A percentile compares a stretch with the other conserved stretches of the same genome.
Conservation (phyloP, 2,329 filamentous ascomycete species). For the Fusarium pseudonygamai region DNA sequence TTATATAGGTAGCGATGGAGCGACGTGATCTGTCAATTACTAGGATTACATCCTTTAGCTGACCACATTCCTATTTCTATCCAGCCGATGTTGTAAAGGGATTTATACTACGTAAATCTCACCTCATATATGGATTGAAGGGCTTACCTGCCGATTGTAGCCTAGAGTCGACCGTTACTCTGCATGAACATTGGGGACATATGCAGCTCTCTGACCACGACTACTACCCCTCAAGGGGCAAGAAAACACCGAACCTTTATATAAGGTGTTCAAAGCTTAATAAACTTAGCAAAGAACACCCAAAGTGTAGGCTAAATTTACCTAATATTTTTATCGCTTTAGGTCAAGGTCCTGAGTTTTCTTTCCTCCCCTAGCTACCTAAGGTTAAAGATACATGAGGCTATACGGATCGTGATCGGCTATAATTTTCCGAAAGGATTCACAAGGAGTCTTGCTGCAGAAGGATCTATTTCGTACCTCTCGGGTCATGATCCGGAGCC, state of each 20-base stretch:
- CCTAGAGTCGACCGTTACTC: background rate
- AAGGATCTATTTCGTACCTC: background rate
- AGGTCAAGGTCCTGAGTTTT: too few species aligned
- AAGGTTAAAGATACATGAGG: too few species aligned
- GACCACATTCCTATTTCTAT: constrained; percentile 13
- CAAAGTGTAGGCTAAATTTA: too few species aligned
- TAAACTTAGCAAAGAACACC: too few species aligned
- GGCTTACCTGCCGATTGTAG: constrained; percentile 5
- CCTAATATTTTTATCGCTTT: too few species aligned
- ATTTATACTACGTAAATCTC: background rate
- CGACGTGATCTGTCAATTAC: background rate
- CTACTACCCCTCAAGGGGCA: too few species aligned
- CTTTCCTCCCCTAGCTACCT: too few species aligned
- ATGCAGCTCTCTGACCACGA: background rate
- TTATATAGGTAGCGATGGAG: background rate
- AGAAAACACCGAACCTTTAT: too few species aligned
- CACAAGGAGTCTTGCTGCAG: background rate
- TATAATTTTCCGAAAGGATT: background rate
- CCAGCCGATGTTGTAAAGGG: background rate
- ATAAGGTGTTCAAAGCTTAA: too few species aligned
- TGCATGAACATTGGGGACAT: background rate
- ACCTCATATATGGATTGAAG: background rate
- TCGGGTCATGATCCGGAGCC: background rate
- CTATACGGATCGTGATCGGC: background rate
- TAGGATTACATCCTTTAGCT: constrained; percentile 10